Evolutionary conservation across 805 yeast species (phyloP).

Genomic region (Tetrapisispora namnaoensis): DNA sequence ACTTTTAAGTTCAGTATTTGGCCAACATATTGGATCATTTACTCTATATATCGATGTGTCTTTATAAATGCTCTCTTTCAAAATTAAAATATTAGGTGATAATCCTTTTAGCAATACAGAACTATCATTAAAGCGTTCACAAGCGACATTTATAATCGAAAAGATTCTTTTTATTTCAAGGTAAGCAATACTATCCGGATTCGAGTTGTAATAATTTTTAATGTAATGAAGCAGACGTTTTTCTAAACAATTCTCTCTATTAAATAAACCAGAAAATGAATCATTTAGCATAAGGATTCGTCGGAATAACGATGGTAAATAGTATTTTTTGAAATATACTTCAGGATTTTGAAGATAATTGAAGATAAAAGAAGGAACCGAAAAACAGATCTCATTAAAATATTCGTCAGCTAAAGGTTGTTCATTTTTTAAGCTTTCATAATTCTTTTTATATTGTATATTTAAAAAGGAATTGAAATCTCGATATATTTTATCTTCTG

Average conservation of each 20-base stretch:
- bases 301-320: slow-evolving; percentile 1
- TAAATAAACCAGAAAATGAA: not conserved
- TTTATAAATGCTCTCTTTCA: not conserved
- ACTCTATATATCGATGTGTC: not conserved
- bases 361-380: not conserved
- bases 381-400: not conserved
- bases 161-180: not conserved
- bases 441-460: not conserved
- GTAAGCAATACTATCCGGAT: not conserved
- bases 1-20: not conserved
- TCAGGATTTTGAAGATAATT: not conserved
- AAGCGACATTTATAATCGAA: not conserved
- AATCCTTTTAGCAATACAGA: not conserved
- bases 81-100: not conserved
- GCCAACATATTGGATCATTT: not conserved
- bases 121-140: not conserved
- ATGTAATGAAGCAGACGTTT: not conserved
- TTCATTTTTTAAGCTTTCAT: not conserved
- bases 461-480: not conserved
- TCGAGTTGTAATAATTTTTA: not conserved
- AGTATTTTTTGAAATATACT: not conserved
- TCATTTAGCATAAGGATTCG: not conserved
- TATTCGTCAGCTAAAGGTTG: not conserved
- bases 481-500: not conserved
- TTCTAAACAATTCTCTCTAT: not conserved